Base-by-base conservation (phyloP, 352 stramenopile genomes). In the Pilasporangium apinafurcum region DNA sequence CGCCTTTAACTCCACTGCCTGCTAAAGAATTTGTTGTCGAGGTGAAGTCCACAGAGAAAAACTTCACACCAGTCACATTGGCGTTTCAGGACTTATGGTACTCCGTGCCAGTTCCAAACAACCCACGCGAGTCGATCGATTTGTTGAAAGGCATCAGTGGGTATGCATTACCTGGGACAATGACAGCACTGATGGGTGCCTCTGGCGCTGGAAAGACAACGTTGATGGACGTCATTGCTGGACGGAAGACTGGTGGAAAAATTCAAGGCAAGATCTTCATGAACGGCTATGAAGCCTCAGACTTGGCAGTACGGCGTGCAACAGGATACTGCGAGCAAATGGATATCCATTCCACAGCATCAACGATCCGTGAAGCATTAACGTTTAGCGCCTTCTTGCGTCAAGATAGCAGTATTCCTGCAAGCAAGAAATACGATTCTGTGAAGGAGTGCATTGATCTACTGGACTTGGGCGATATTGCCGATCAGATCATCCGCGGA, bases 341-440 rank as follows among this genome's bases (percentile, higher is more conserved):
- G 37, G 89, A 97, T 50, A 72, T 86, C 26, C 75, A 97, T 53
- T 82, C 74, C 7, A 68, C 88, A 28, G 94, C 88, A 6, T 70
- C 81, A 6, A 97, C 92, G 5, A 83, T 92, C 26, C 68, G 86
- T 8, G 92, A 98, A 41, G 78, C 86, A 9, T 77, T 98, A 18
- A 55, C 65, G 24, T 98, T 98, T 53, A 91, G 70, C 32, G 89
- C 89, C 7, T 80, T 81, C 44, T 55, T 98, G 22, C 67, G 87
- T 37, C 63, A 77, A 20, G 18, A 21, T 5, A 35, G 33, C 14
- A 16, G 48, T 25, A 37, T 64, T 22, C 17, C 55, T 13, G 9
- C 8, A n/a, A 32, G 13, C 0, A 21, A 37, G 22, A 64, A 64
- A 31, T 20, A 30, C 12, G 30, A 53, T n/a, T 48, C 45, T 2